A percentile compares a stretch with the other conserved stretches of the same genome.
These are phyloP conservation scores for Tephrocybe sp. DNA, from an alignment of 768 basidiomycete species.

Conservation along the genomic window DNA sequence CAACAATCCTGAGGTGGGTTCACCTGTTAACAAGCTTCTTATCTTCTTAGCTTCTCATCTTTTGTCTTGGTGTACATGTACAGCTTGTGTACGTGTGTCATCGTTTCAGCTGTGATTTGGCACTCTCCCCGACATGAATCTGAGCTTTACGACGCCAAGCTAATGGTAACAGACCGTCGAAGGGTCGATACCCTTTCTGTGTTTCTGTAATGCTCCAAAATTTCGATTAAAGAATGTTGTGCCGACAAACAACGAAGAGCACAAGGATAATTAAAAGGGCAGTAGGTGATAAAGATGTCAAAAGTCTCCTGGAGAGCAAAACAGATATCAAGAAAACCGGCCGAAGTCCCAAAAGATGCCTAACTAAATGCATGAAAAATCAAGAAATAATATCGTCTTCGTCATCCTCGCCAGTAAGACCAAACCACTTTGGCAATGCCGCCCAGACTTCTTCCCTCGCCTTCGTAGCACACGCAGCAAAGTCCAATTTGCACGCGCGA, in stretches of 20 bases:
- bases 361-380: neutral
- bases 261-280: neutral
- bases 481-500: constrained; percentile 45
- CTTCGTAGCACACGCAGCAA: constrained; percentile 31
- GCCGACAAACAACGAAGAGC: neutral
- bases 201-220: no score
- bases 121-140: no score
- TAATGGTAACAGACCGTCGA: no score
- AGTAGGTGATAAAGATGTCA: neutral
- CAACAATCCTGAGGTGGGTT: no score
- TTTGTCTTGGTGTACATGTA: no score
- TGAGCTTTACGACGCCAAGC: no score
- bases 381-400: neutral
- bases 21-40: no score
- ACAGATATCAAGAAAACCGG: neutral
- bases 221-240: constrained; percentile 6
- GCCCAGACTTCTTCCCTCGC: constrained; percentile 62
- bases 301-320: neutral
- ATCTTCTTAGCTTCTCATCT: no score
- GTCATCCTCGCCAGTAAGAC: constrained; percentile 27
- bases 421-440: constrained; percentile 64
- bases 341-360: neutral
- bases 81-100: no score
- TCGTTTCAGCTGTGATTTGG: no score
- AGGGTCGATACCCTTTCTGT: no score